Conservation (phyloP, 306 rosid species). For the Inga laurina region DNA sequence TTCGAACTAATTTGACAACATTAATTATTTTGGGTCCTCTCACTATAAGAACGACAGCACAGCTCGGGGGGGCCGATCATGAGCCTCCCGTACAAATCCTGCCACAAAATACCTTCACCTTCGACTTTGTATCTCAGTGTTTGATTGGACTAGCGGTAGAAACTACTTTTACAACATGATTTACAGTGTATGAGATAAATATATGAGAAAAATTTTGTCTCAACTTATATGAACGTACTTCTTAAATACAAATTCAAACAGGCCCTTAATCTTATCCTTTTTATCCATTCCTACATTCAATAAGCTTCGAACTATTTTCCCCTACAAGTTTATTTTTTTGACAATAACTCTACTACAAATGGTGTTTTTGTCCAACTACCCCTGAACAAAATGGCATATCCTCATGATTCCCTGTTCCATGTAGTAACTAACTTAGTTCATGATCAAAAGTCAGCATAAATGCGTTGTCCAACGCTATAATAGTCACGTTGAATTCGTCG, state of each 20-base stretch:
- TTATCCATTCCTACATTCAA: background rate
- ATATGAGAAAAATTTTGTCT: too few relatives aligned
- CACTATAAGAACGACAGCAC: background rate
- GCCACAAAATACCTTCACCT: background rate
- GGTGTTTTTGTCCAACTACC: background rate
- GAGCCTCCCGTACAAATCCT: background rate
- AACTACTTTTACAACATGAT: too few relatives aligned
- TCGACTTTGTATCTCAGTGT: background rate
- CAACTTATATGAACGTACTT: too few relatives aligned
- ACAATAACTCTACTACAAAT: background rate
- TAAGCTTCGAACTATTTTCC: too few relatives aligned
- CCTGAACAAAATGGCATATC: background rate
- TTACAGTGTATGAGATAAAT: too few relatives aligned
- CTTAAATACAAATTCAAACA: too few relatives aligned
- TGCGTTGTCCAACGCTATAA: background rate
- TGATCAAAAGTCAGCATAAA: background rate
- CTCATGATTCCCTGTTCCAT: background rate
- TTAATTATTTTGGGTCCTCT: background rate
- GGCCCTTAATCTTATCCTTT: background rate
- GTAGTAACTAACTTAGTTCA: background rate
- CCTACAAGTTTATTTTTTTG: too few relatives aligned
- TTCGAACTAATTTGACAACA: background rate
- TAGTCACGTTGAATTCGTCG: background rate
- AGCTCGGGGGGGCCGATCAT: background rate
- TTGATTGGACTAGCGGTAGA: too few relatives aligned